Conservation (phyloP, 495 filamentous ascomycete genomes). For the Cenococcum geophilum region DNA sequence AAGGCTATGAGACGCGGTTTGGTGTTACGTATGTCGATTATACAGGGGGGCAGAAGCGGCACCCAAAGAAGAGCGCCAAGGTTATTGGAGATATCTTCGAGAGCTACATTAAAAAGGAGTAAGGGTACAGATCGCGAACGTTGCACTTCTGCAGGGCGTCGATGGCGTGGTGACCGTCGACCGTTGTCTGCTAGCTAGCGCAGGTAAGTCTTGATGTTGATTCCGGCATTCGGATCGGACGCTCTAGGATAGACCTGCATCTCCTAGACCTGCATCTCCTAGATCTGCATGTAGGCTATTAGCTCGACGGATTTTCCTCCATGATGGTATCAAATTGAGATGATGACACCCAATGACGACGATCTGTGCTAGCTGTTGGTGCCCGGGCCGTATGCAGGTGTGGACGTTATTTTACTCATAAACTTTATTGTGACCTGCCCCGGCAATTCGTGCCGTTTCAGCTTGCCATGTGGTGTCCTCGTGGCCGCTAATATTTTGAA, state of each 20-base stretch:
- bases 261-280: background rate
- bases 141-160: background rate
- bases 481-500: background rate
- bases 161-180: background rate
- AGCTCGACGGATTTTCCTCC: background rate
- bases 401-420: background rate
- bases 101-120: constrained; percentile 48
- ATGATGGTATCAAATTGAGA: background rate
- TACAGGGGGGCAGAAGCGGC: constrained; percentile 63
- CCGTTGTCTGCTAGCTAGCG: background rate
- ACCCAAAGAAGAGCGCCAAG: constrained; percentile 72
- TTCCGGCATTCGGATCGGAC: background rate
- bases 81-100: constrained; percentile 59
- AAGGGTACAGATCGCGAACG: constrained; percentile 1
- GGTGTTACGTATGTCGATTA: constrained; percentile 76
- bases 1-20: constrained; percentile 79
- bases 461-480: constrained; percentile 1
- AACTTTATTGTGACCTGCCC: background rate
- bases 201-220: background rate
- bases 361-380: background rate
- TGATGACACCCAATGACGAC: constrained; percentile 1
- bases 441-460: background rate
- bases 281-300: background rate
- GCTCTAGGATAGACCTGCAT: background rate
- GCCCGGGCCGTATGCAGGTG: background rate